Base-by-base conservation (phyloP, 2,329 filamentous ascomycete genomes). In the Talaromyces sp. region DNA sequence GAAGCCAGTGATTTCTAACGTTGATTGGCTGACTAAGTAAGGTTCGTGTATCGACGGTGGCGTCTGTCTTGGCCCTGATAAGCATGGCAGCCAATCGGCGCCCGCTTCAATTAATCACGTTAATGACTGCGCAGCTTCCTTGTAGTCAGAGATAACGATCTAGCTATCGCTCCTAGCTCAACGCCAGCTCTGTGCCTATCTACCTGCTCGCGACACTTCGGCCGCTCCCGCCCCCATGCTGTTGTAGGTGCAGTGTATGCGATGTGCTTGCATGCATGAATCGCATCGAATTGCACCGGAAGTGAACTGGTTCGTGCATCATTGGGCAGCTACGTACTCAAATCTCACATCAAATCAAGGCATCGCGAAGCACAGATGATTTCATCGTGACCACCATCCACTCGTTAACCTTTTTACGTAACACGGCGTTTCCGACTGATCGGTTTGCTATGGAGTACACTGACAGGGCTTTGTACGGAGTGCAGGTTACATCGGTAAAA, bases 221-320 rank as follows among this genome's bases (percentile, higher is more conserved):
- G 61, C 61, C 61, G 61, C 61, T 63, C 61, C 61, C 61, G 61
- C 50, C 50, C 61, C 52, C 37, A 19, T 59, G 17, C 37, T 25
- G 7, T n/a, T 27, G 15, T 43, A 31, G 3, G 3, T 33, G 11
- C n/a, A 13, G 19, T 39, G 13, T 27, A 13, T 11, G n/a, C 52
- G n/a, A 37, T 56, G 33, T 15, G 19, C 17, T 22, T 37, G 2
- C 31, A 15, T 31, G 49, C 25, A 31, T n/a, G 25, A 33, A 22
- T 35, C 11, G 52, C 52, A 25, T 37, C 7, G 37, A 31, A 31
- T 15, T 22, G 35, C 54, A 10, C 22, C 19, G 54, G 54, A 39
- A 37, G 19, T 6, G 27, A 11, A 39, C 37, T 45, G 56, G 19
- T 39, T 41, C 9, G 6, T 43, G 37, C 33, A 54, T 54, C 49